Base-by-base conservation (phyloP, 2,329 filamentous ascomycete genomes). In the Chaetomiaceae sp. region DNA sequence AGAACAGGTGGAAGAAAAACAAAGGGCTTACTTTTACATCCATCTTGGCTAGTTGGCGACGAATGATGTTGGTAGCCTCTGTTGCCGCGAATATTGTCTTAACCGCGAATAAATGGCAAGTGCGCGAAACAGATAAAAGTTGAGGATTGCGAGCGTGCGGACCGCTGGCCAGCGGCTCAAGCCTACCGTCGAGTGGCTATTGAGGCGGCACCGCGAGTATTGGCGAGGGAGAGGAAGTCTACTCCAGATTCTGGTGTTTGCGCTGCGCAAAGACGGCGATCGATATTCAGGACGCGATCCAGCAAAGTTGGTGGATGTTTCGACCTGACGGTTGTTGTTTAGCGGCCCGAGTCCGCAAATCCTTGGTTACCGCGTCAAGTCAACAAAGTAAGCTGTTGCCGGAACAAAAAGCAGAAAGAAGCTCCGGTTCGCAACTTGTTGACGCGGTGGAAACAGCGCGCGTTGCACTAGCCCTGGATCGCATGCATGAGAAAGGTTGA, bases 11-110 rank as follows among this genome's bases (percentile, higher is more conserved):
- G 10, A 29, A 29, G 10, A 29, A 29, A 18, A 2, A 42, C 27
- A 42, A 25, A 30, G 5, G 25, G 63, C 68, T 65, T 66, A 74
- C 71, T 63, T 69, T 70, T 40, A 70, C 69, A 62, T 73, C 71
- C 71, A 74, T 74, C 50, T 54, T 66, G 40, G 33, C 20, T 30
- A 43, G 51, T 29, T 48, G 50, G 51, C 14, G 21, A 13, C 53
- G 38, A 38, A 38, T 14, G 23, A 54, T 54, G 49, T 40, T 54
- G 47, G 23, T 56, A 51, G 51, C 29, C 36, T 48, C 44, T 55
- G 48, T 21, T 58, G 52, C 20, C 41, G 52, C 49, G 41, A 51
- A 54, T 50, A 51, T 40, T 40, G 23, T 37, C 30, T 34, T 32
- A 30, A 33, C 11, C 16, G 36, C 34, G 33, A 44, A 32, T n/a